Evolutionary conservation across 2,329 filamentous ascomycete species (phyloP).

Genomic region (Canariomyces notabilis): DNA sequence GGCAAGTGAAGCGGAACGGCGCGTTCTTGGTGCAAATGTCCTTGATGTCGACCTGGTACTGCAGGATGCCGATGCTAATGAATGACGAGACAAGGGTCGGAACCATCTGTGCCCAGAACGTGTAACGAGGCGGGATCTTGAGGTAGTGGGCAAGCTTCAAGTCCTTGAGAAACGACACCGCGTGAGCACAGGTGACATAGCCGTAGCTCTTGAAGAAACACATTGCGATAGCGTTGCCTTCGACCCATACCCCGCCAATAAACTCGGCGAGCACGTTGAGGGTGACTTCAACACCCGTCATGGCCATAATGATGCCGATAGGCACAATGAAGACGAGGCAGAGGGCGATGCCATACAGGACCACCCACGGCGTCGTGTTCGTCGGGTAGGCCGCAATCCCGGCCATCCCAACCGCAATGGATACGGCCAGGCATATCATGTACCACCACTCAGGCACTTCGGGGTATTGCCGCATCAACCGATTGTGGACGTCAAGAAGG

Average conservation of each 20-base stretch:
- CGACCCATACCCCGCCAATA: conserved; percentile 23
- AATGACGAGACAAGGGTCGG: conserved; percentile 34
- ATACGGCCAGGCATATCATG: conserved; percentile 27
- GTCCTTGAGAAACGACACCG: conserved; percentile 20
- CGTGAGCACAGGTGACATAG: conserved; percentile 25
- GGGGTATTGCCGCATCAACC: conserved; percentile 42
- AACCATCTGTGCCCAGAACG: conserved; percentile 35
- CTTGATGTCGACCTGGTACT: conserved; percentile 41
- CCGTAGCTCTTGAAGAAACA: conserved; percentile 26
- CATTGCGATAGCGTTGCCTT: conserved; percentile 25
- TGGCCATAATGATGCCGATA: conserved; percentile 42
- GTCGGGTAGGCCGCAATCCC: conserved; percentile 38
- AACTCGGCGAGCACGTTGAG: conserved; percentile 26
- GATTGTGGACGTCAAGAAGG: conserved; percentile 38
- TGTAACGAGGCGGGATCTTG: conserved; percentile 32
- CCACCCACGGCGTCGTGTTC: conserved; percentile 45
- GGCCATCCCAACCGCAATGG: conserved; percentile 33
- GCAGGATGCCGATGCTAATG: conserved; percentile 34
- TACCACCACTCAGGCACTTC: conserved; percentile 47
- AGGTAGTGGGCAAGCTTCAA: conserved; percentile 31
- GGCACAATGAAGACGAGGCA: conserved; percentile 42
- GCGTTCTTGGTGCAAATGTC: conserved; percentile 48
- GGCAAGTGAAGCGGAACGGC: conserved; percentile 51
- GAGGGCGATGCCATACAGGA: conserved; percentile 45
- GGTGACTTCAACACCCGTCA: conserved; percentile 31